A percentile compares a stretch with the other conserved stretches of the same genome.
phyloP scores from a whole-genome alignment of 257 asterid genomes.

The Petunia axillaris region DNA sequence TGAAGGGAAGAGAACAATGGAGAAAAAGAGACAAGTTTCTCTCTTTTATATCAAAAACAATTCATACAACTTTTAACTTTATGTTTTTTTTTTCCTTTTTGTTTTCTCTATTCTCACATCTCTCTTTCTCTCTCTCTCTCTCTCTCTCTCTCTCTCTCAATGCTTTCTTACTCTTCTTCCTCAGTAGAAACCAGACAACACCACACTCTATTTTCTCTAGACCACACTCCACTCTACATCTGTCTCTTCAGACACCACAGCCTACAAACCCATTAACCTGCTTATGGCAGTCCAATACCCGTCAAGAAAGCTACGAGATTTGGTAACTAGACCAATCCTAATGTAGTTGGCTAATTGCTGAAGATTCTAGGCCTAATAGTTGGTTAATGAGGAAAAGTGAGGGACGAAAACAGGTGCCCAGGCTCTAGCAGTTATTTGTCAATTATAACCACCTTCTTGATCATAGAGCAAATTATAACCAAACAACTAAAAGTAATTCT shows the following conservation, averaged over 20 bases:
- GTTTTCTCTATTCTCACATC: too few species aligned
- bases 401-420: neutral
- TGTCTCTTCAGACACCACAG: neutral
- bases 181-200: constrained; percentile 16
- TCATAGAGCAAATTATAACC: neutral
- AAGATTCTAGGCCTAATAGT: neutral
- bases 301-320: constrained; percentile 1
- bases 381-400: neutral
- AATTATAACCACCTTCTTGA: constrained; percentile 9
- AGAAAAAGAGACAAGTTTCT: neutral
- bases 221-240: neutral
- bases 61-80: too few species aligned
- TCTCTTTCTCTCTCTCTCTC: neutral
- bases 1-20: constrained; percentile 13
- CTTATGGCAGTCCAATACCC: neutral
- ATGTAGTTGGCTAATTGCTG: neutral
- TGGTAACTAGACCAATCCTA: neutral
- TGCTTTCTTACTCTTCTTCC: neutral
- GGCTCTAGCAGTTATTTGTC: neutral
- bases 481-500: neutral
- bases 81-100: too few species aligned
- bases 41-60: neutral
- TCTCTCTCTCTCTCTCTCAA: neutral
- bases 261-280: constrained; percentile 11
- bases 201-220: constrained; percentile 17